phyloP scores from a whole-genome alignment of 129 eudicot genomes.

The Flaveria ramosissima region DNA sequence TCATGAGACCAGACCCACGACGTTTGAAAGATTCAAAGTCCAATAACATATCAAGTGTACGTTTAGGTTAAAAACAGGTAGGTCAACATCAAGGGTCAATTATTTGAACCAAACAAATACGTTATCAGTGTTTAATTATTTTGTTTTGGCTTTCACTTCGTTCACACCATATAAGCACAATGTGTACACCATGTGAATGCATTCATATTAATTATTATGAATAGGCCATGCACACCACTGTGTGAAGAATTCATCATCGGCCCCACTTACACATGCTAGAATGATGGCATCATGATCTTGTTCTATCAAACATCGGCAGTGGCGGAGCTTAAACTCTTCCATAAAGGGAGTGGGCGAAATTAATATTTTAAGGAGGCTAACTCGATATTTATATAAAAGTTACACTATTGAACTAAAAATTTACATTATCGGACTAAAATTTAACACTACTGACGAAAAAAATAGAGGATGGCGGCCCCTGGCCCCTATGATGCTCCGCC shows the following conservation, averaged over 20 bases:
- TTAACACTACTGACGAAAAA: too few species aligned
- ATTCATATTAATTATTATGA: neutral
- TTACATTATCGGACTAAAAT: too few species aligned
- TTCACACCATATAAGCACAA: slow-evolving; percentile 27
- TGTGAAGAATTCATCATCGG: neutral
- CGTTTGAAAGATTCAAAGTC: slow-evolving; percentile 18
- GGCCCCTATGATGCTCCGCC: too few species aligned
- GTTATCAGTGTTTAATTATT: slow-evolving; percentile 21
- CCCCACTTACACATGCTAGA: neutral
- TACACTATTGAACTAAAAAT: too few species aligned
- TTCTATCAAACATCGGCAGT: neutral
- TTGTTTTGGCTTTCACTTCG: slow-evolving; percentile 22
- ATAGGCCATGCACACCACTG: neutral
- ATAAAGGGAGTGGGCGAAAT: too few species aligned
- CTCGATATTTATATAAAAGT: too few species aligned
- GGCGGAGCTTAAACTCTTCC: too few species aligned
- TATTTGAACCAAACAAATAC: slow-evolving; percentile 6
- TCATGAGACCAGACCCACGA: slow-evolving; percentile 17
- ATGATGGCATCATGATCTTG: neutral
- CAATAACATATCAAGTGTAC: neutral
- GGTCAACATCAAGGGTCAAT: slow-evolving; percentile 32
- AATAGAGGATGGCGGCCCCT: too few species aligned
- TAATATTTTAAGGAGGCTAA: too few species aligned
- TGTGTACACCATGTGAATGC: slow-evolving; percentile 24
- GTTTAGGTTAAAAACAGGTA: slow-evolving; percentile 18